Base-by-base conservation (phyloP, 768 basidiomycete genomes). In the Termitomyces titanicus region DNA sequence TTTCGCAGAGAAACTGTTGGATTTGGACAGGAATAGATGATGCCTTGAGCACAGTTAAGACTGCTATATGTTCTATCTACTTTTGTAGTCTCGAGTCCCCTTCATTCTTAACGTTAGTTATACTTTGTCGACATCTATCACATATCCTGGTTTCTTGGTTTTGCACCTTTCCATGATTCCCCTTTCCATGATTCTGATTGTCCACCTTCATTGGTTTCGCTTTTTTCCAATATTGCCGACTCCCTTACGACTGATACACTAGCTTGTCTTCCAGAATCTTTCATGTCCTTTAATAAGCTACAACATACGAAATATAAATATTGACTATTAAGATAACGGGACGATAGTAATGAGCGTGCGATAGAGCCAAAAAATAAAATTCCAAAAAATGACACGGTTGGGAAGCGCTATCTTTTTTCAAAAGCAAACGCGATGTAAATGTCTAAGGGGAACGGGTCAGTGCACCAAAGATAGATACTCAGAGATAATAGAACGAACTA, bases 391-490 rank as follows among this genome's bases (percentile, higher is more conserved):
- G 3, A 44, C 22, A 39, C 27, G 1, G 25, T 33, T 13, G 31
- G 13, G 2, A 39, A n/a, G 22, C 3, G 47, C 69, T 63, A 77
- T 53, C 70, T 70, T 71, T 90, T 96, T 69, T 92, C 84, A 64
- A 96, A 89, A 7, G 92, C 95, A 63, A 98, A 98, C 3, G 87
- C 95, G 61, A 95, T 82, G 63, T 98, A 98, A 50, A 98, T 86
- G 68, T 95, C 95, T 98, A 64, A 1, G 22, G 38, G 35, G 3
- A 24, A 37, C 45, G 45, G 25, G 51, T 62, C n/a, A 65, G 51
- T 31, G 10, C 38, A 22, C 27, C n/a, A 48, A 33, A 22, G 17
- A 8, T 33, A 42, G 17, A 50, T 22, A 11, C 5, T 5, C 33
- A 15, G 27, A 10, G 52, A 34, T 22, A 24, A 48, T 47, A 51